Percentiles rank a stretch among this genome's conserved stretches.
phyloP scores from a whole-genome alignment of 2,329 filamentous ascomycete species.

The Aspergillus calidoustus region DNA sequence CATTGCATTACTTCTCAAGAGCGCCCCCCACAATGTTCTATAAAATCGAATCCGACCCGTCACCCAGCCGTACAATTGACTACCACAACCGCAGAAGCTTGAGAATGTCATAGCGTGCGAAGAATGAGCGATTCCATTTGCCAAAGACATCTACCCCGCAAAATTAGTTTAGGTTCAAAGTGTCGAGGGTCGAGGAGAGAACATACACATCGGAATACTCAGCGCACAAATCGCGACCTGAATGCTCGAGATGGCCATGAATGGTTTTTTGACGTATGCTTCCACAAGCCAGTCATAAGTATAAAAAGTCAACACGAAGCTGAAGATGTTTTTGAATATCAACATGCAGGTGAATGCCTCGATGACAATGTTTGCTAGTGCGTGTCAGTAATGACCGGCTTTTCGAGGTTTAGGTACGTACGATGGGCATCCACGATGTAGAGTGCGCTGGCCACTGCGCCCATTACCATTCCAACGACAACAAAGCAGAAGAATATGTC shows the following conservation, averaged over 20 bases:
- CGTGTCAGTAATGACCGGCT: background rate
- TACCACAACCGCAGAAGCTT: constrained; percentile 45
- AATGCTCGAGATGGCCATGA: constrained; percentile 74
- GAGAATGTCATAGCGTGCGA: constrained; percentile 74
- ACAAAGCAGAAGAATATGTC: constrained; percentile 83
- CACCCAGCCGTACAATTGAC: background rate
- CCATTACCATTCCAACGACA: constrained; percentile 89
- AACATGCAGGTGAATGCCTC: constrained; percentile 89
- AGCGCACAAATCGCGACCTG: constrained; percentile 77
- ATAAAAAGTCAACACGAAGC: constrained; percentile 80
- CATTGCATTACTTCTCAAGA: background rate
- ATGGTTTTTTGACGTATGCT: constrained; percentile 61
- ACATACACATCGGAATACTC: constrained; percentile 80
- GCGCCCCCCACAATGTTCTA: background rate
- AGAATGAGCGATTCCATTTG: constrained; percentile 76
- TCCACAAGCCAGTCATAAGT: constrained; percentile 81
- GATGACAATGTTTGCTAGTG: constrained; percentile 73
- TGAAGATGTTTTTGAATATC: constrained; percentile 95
- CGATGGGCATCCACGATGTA: constrained; percentile 95
- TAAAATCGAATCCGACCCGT: background rate
- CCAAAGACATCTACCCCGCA: constrained; percentile 71
- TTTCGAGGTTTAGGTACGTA: constrained; percentile 49
- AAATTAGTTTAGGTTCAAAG: background rate
- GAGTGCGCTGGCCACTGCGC: constrained; percentile 80
- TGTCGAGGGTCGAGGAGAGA: background rate